Evolutionary conservation across 768 basidiomycete species (phyloP).

Genomic region (Austroboletus festivus): DNA sequence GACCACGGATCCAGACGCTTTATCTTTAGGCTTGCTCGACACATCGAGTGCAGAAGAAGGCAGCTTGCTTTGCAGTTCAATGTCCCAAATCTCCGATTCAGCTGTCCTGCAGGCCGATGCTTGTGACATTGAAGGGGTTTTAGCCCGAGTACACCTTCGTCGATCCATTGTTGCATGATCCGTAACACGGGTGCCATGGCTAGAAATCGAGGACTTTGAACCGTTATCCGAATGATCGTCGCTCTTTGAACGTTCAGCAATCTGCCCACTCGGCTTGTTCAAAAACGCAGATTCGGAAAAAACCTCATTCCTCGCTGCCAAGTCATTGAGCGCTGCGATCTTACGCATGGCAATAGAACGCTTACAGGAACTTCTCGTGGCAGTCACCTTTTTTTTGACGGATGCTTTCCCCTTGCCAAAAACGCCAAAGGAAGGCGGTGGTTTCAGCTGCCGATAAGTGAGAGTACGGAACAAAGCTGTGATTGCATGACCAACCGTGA

Average conservation of each 20-base stretch:
- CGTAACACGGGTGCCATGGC: conserved; percentile 12
- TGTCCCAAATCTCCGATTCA: conserved; percentile 54
- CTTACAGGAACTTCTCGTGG: conserved; percentile 18
- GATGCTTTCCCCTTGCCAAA: conserved; percentile 38
- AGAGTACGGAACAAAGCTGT: not conserved
- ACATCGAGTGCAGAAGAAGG: conserved; percentile 20
- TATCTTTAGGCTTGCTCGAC: conserved; percentile 15
- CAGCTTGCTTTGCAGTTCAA: conserved; percentile 40
- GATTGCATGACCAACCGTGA: conserved; percentile 29
- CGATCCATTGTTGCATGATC: conserved; percentile 1
- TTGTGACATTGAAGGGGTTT: not conserved
- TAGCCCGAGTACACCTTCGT: not conserved
- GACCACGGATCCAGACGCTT: conserved; percentile 30
- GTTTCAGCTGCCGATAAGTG: conserved; percentile 26
- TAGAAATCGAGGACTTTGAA: conserved; percentile 17
- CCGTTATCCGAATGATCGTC: conserved; percentile 4
- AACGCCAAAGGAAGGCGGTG: conserved; percentile 30
- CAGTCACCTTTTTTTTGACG: conserved; percentile 20
- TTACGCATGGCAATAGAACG: not conserved
- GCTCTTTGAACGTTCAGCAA: conserved; percentile 4
- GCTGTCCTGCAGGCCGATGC: conserved; percentile 2
- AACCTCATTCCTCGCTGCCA: conserved; percentile 14
- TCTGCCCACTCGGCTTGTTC: conserved; percentile 24
- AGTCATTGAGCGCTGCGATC: not conserved
- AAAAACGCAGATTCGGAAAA: conserved; percentile 52